A percentile compares a stretch with the other conserved stretches of the same genome.
Conservation (phyloP, 2,329 filamentous ascomycete species). For the Cyclaneusma minus region DNA sequence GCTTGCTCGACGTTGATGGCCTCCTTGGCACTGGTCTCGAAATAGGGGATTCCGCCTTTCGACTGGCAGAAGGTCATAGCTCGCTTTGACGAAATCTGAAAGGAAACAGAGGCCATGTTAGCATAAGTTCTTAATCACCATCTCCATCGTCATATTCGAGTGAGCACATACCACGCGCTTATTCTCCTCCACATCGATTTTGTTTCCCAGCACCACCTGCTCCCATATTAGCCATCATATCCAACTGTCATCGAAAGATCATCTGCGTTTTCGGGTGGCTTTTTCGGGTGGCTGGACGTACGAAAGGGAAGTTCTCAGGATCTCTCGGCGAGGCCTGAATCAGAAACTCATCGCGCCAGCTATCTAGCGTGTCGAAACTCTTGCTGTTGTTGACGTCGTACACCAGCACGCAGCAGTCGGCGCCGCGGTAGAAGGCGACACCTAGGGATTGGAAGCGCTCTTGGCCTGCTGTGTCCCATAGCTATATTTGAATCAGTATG, state of each 20-base stretch:
- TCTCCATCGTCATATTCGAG: slow-evolving; percentile 1
- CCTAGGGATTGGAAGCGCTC: slow-evolving; percentile 95
- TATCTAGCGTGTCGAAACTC: slow-evolving; percentile 96
- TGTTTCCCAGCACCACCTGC: slow-evolving; percentile 91
- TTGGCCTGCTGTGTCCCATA: slow-evolving; percentile 96
- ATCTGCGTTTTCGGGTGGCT: background rate
- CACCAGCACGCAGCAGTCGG: slow-evolving; percentile 94
- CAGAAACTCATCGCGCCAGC: slow-evolving; percentile 95
- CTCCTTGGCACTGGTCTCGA: slow-evolving; percentile 98
- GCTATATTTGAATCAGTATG: slow-evolving; percentile 35
- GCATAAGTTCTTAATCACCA: background rate
- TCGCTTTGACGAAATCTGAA: slow-evolving; percentile 79
- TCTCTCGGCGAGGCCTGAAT: slow-evolving; percentile 95
- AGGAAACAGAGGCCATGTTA: slow-evolving; percentile 9
- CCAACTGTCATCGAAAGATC: no score
- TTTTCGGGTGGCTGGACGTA: slow-evolving; percentile 28
- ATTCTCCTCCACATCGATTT: slow-evolving; percentile 96
- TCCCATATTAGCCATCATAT: slow-evolving; percentile 3
- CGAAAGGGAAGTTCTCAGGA: slow-evolving; percentile 94
- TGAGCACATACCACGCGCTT: slow-evolving; percentile 63
- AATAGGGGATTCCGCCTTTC: slow-evolving; percentile 95
- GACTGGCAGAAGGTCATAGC: slow-evolving; percentile 96
- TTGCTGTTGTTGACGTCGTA: slow-evolving; percentile 99
- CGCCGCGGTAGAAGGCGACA: slow-evolving; percentile 92
- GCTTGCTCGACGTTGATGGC: slow-evolving; percentile 93